These are phyloP conservation scores for Blastocrithidia nonstop DNA, from an alignment of 208 protist species.

Conservation along the genomic window DNA sequence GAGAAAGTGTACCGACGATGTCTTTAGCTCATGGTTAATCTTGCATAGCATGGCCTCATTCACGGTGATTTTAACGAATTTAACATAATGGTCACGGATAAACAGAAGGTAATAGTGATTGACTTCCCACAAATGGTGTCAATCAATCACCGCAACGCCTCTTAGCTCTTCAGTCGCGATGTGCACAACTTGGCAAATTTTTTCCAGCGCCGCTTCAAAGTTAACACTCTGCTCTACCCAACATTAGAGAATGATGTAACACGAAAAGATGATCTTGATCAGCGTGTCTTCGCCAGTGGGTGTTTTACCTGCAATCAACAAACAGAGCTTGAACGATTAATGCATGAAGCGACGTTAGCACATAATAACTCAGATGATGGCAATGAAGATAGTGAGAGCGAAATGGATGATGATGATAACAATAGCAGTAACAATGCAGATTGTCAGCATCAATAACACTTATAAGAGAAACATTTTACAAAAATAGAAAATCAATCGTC, in stretches of 20 bases:
- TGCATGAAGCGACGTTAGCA: conserved; percentile 22
- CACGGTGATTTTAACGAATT: conserved; percentile 99
- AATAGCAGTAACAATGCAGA: conserved; percentile 4
- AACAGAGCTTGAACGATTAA: conserved; percentile 50
- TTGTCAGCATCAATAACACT: too few relatives aligned
- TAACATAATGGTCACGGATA: conserved; percentile 94
- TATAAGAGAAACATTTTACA: too few relatives aligned
- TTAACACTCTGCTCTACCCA: conserved; percentile 50
- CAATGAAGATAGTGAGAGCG: conserved; percentile 11
- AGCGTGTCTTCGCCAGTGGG: conserved; percentile 67
- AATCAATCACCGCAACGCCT: conserved; percentile 90
- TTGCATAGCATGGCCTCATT: conserved; percentile 92
- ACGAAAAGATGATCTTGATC: conserved; percentile 55
- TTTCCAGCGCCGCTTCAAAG: conserved; percentile 87
- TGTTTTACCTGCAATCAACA: conserved; percentile 55
- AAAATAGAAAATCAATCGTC: too few relatives aligned
- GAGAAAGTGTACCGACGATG: conserved; percentile 76
- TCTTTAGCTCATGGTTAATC: conserved; percentile 86
- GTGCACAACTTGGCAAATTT: conserved; percentile 93
- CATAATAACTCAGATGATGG: conserved; percentile 8
- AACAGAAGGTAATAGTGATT: conserved; percentile 92
- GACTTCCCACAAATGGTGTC: conserved; percentile 99
- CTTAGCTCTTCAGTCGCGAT: conserved; percentile 94
- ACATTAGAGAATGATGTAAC: conserved; percentile 64
- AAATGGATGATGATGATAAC: conserved; percentile 12